These are phyloP conservation scores for Coemansia sp. DNA, from an alignment of 192 early-diverging fungal genomes.

Conservation along the genomic window DNA sequence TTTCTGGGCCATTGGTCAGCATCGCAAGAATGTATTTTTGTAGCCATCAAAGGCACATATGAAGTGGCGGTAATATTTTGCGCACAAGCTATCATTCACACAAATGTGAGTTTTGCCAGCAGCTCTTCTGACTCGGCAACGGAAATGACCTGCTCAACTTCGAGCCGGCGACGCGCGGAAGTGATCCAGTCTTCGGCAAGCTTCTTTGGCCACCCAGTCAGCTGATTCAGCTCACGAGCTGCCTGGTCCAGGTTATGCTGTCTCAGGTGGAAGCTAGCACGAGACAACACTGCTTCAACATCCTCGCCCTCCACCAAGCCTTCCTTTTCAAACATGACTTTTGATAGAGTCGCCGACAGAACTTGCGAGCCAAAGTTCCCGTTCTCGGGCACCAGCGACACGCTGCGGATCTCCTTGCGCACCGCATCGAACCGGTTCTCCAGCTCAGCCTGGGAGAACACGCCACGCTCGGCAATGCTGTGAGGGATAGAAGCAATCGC, in stretches of 20 bases:
- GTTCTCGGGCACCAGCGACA: slow-evolving; percentile 80
- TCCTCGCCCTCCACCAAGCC: slow-evolving; percentile 83
- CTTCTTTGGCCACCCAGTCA: slow-evolving; percentile 84
- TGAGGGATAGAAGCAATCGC: slow-evolving; percentile 63
- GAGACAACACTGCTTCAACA: slow-evolving; percentile 77
- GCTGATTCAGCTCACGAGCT: slow-evolving; percentile 86
- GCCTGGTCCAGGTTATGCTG: slow-evolving; percentile 81
- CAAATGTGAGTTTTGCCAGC: slow-evolving; percentile 37
- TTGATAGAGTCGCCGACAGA: slow-evolving; percentile 65
- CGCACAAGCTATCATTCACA: slow-evolving; percentile 8
- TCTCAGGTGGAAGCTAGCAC: slow-evolving; percentile 68
- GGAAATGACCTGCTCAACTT: slow-evolving; percentile 82
- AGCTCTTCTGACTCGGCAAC: slow-evolving; percentile 55
- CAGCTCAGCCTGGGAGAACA: slow-evolving; percentile 63
- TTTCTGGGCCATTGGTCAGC: no score
- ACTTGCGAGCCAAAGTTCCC: slow-evolving; percentile 82
- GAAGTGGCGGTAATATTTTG: no score
- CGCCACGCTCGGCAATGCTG: slow-evolving; percentile 56
- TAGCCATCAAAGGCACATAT: no score
- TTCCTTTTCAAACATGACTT: slow-evolving; percentile 77
- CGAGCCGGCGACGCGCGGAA: slow-evolving; percentile 74
- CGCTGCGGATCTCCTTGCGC: slow-evolving; percentile 63
- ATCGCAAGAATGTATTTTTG: no score
- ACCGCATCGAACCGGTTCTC: slow-evolving; percentile 67
- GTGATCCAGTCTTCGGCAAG: slow-evolving; percentile 86